Evolutionary conservation across 2,329 filamentous ascomycete species (phyloP), one percentile per base, ranked within the genome.

Genomic region (Sarocladium brachiariae): DNA sequence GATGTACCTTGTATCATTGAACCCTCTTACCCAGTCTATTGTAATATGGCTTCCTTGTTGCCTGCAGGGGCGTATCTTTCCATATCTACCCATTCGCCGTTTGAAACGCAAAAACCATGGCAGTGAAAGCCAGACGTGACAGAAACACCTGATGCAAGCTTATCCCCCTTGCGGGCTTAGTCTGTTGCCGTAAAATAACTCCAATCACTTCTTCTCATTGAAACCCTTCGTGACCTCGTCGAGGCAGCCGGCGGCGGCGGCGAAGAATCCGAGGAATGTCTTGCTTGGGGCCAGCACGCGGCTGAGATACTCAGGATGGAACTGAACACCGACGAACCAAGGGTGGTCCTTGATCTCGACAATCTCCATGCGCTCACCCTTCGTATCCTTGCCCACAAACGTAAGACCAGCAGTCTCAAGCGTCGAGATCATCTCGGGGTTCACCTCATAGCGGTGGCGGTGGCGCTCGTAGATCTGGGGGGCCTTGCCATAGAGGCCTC

Each of bases 361-460:
- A 47, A 90, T 78, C 70, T 95, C 89, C 84, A 93, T 89, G 27
- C 89, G 80, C 58, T 85, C 80, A 39, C 86, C 87, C 53, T 77
- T 82, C 52, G 87, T 83, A 61, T 95, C 89, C 66, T 89, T 90
- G 56, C 86, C 87, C 52, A 91, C 77, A 62, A 95, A 91, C 37
- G 76, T 71, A 27, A 96, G 72, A 1, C 89, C 90, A 4, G 76
- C 80, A 41, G 78, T 69, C 56, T 88, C 77, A 3, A 96, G 74
- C 27, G 70, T 69, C 3, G 85, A 80, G 49, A 95, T 80, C 61
- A 85, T 84, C 10, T 81, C 78, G 0, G 90, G 89, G 70, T 95
- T 95, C 56, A 95, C 87, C 71, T 96, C 90, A 65, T 95, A 96
- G 33, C 89, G 81, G 69, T 96, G 90, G 53, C 90, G 82, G 67